Evolutionary conservation across 1,139 yeast species (phyloP), one percentile per base, ranked within the genome.

Genomic region (Arxiozyma heterogenica): DNA sequence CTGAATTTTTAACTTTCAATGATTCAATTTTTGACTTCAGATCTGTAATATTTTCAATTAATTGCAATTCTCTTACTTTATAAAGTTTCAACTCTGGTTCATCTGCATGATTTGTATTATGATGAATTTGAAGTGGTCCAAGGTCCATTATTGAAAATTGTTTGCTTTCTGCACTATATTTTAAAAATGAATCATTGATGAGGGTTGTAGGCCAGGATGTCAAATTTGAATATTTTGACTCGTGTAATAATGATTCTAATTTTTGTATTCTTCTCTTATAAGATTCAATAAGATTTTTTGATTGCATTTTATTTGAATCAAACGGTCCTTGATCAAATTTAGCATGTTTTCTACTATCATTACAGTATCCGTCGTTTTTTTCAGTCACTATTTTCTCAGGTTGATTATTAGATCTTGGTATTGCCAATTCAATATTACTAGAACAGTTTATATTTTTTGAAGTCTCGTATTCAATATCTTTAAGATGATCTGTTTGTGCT

Each of bases 161-260:
- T 12, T 38, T 21, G 11, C 20, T 25, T 21, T 43, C 30, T 12
- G 11, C 15, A 15, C 27, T 47, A 21, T 12, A 12, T 9, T 48
- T 18, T 9, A 27, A 9, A 17, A 18, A 21, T 1, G 46, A 41
- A 5, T 58, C 51, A 20, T 63, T 59, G 39, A 66, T 49, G 5
- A 66, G 53, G 2, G 66, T 67, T 11, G 72, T 59, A 0, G 86
- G 85, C 86, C 86, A 81, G 44, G 74, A 76, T n/a, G 76, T 73
- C 34, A 81, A 72, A 56, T 81, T 79, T 51, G 78, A 77, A 62
- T 78, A 81, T 58, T 79, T 85, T 49, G 80, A 82, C 60, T 84
- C 88, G 64, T 84, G 90, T 17, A 86, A 67, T 39, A 84, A 68
- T 55, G 78, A 81, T 61, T 86, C 94, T 50, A 85, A 71, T 60